Conservation (phyloP, 768 basidiomycete species). For the Russula olivacea region DNA sequence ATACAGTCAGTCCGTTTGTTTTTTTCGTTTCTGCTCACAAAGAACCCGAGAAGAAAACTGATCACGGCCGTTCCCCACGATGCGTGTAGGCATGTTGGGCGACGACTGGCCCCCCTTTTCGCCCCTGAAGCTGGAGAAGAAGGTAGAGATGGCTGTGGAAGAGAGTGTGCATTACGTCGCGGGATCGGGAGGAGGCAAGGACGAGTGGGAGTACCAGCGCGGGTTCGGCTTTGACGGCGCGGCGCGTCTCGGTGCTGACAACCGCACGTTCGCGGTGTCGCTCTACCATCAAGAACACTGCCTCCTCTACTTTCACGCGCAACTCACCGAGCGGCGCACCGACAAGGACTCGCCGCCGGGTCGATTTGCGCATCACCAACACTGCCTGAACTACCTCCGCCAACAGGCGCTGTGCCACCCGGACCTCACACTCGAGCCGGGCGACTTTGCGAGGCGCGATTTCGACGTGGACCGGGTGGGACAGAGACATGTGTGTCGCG, state of each 20-base stretch:
- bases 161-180: slow-evolving; percentile 7
- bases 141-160: slow-evolving; percentile 13
- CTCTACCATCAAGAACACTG: slow-evolving; percentile 50
- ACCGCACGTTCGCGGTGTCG: slow-evolving; percentile 30
- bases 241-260: neutral
- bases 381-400: slow-evolving; percentile 39
- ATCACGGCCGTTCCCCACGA: no score
- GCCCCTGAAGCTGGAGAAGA: neutral
- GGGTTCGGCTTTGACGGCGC: slow-evolving; percentile 14
- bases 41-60: neutral
- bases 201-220: slow-evolving; percentile 3
- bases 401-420: slow-evolving; percentile 36
- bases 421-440: slow-evolving; percentile 36
- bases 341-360: slow-evolving; percentile 3
- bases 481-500: slow-evolving; percentile 32
- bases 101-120: slow-evolving; percentile 7
- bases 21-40: no score
- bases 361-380: slow-evolving; percentile 31
- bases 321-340: slow-evolving; percentile 16
- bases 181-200: neutral
- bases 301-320: slow-evolving; percentile 28
- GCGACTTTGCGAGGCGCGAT: slow-evolving; percentile 26
- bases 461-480: slow-evolving; percentile 32
- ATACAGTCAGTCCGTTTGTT: neutral
- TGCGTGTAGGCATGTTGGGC: slow-evolving; percentile 5